Base-by-base conservation (phyloP, 2,329 filamentous ascomycete genomes). In the Exophiala bonariae region DNA sequence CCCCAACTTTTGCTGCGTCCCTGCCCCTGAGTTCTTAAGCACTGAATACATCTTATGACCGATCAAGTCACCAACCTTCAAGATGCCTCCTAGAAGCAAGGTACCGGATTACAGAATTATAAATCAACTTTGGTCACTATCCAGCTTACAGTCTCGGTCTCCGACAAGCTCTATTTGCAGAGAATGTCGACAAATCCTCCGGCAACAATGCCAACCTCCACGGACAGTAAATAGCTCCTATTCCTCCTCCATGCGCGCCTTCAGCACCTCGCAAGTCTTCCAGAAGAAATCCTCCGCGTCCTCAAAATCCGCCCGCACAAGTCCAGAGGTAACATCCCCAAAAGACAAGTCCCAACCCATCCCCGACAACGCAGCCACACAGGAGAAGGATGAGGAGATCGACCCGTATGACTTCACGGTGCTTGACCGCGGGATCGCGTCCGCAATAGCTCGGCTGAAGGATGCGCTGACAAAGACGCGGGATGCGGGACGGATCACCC, bases 371-470 rank as follows among this genome's bases (percentile, higher is more conserved):
- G 71, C 71, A 42, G 66, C 68, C 23, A 63, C 70, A 16, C 58
- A 63, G 30, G 57, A 66, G 16, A 58, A 63, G 14, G 49, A 54
- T 11, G 63, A 59, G 8, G 63, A 74, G 17, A 22, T 58, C 46
- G 80, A 86, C 59, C 79, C 82, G 1, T 79, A 75, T 60, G 81
- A 87, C 64, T 78, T 86, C 57, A 73, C 77, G 4, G 65, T 68
- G 8, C 69, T 87, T 3, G 73, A 85, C 52, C 59, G 69, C 1
- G 74, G 78, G 8, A 81, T 87, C 44, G 67, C 74, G 10, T 72
- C 73, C 44, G 73, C 77, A 0, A 66, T 82, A 9, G 72, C 78
- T 45, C 74, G 73, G 41, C 69, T 88, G 18, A 81, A 79, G 53
- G 76, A 78, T 56, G 80, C 85, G 8, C 67, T 87, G 1, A 74